A percentile compares a stretch with the other conserved stretches of the same genome.
These are phyloP conservation scores for Gloeophyllum trabeum DNA, from an alignment of 768 basidiomycete genomes.

Conservation along the genomic window DNA sequence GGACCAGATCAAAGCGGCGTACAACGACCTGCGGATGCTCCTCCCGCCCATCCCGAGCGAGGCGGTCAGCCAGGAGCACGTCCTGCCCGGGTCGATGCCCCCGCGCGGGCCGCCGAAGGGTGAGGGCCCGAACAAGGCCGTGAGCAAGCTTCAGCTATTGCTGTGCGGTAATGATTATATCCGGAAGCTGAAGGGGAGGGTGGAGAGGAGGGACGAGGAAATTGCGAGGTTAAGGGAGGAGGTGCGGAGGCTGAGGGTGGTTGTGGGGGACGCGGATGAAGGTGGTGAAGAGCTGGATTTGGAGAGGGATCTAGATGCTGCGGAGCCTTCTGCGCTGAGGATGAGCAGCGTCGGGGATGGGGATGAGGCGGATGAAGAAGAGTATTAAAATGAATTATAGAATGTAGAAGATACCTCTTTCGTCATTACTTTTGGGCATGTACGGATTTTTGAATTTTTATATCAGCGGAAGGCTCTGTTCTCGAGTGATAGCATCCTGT, in stretches of 20 bases:
- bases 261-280: constrained; percentile 21
- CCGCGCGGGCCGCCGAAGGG: constrained; percentile 84
- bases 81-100: constrained; percentile 80
- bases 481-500: too few species aligned
- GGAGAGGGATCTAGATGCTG: constrained; percentile 48
- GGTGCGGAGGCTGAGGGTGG: constrained; percentile 42
- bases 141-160: constrained; percentile 87
- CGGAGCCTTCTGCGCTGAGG: constrained; percentile 19
- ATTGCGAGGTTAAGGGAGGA: constrained; percentile 58
- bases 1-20: constrained; percentile 92
- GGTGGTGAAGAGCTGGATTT: constrained; percentile 33
- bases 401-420: too few species aligned
- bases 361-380: neutral
- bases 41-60: constrained; percentile 86
- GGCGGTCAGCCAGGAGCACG: constrained; percentile 56
- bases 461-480: too few species aligned
- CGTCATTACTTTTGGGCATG: too few species aligned
- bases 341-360: neutral
- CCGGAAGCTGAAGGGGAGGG: constrained; percentile 58
- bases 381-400: too few species aligned
- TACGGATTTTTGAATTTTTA: too few species aligned
- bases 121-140: constrained; percentile 91
- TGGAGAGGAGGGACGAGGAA: constrained; percentile 75
- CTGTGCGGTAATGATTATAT: constrained; percentile 90
- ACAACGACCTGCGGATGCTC: constrained; percentile 70